These are phyloP conservation scores for Jackrogersella multiformis DNA, from an alignment of 495 filamentous ascomycete species.

Conservation along the genomic window DNA sequence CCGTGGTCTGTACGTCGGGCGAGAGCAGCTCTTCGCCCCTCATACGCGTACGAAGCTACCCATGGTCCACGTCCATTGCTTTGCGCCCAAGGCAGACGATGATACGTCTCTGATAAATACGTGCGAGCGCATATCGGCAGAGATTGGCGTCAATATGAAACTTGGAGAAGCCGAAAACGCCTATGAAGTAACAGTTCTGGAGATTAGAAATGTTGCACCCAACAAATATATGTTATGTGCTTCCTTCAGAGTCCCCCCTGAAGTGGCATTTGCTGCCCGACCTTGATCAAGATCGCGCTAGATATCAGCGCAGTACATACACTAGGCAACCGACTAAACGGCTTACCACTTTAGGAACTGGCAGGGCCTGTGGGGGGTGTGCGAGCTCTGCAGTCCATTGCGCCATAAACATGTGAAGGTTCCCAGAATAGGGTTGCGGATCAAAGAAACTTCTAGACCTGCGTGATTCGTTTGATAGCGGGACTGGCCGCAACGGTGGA, in stretches of 20 bases:
- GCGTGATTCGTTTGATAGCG: conserved; percentile 25
- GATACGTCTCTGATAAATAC: conserved; percentile 68
- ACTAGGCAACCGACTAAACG: conserved; percentile 7
- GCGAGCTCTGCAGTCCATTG: conserved; percentile 22
- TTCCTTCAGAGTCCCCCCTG: conserved; percentile 81
- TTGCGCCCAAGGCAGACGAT: conserved; percentile 77
- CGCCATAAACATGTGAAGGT: conserved; percentile 37
- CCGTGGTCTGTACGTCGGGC: conserved; percentile 78
- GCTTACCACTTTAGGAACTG: conserved; percentile 29
- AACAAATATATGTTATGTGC: conserved; percentile 97
- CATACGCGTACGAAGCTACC: conserved; percentile 69
- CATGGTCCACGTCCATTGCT: conserved; percentile 91
- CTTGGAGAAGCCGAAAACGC: conserved; percentile 64
- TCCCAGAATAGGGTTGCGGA: conserved; percentile 17
- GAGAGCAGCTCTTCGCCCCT: conserved; percentile 71
- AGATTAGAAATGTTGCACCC: conserved; percentile 90
- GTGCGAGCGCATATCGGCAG: conserved; percentile 69
- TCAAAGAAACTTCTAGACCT: conserved; percentile 25
- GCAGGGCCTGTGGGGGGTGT: conserved; percentile 17
- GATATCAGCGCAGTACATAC: conserved; percentile 9
- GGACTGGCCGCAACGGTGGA: conserved; percentile 22
- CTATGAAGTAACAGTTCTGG: conserved; percentile 70
- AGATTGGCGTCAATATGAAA: conserved; percentile 68
- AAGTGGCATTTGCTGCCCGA: conserved; percentile 76
- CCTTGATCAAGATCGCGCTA: conserved; percentile 21